Percentiles rank a stretch among this genome's conserved stretches.
These are phyloP conservation scores for Trichoderma harzianum DNA, from an alignment of 2,329 filamentous ascomycete species.

Conservation along the genomic window DNA sequence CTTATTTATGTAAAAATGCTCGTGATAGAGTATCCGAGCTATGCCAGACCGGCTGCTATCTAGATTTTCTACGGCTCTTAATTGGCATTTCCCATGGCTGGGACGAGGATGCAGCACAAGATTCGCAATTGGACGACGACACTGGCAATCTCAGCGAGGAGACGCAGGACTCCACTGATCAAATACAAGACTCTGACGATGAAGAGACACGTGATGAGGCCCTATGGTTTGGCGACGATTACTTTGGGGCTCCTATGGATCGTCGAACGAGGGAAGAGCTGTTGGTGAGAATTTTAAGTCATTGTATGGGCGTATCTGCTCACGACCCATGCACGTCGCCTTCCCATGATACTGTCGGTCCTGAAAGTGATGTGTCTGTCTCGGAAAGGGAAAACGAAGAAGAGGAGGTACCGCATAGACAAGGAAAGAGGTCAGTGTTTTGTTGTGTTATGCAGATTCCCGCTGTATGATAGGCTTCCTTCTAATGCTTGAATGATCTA, in stretches of 20 bases:
- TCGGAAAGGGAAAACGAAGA: not conserved
- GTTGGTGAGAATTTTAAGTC: not conserved
- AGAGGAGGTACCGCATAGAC: not conserved
- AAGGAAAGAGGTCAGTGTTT: not conserved
- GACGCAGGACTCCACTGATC: not conserved
- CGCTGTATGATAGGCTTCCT: not conserved
- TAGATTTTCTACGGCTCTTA: not conserved
- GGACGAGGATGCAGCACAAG: not conserved
- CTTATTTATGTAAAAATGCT: not conserved
- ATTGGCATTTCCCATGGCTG: not conserved
- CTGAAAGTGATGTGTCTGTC: not conserved
- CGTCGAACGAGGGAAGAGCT: not conserved
- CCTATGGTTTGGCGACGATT: no score
- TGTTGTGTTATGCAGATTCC: not conserved
- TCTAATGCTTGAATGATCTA: not conserved
- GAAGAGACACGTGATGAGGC: not conserved
- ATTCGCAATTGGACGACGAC: not conserved
- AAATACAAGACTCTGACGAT: not conserved
- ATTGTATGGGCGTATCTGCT: not conserved
- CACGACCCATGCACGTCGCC: not conserved
- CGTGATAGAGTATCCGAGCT: not conserved
- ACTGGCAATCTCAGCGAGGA: not conserved
- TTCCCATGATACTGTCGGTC: not conserved
- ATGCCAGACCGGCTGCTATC: not conserved
- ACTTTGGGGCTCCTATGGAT: no score